A percentile compares a stretch with the other conserved stretches of the same genome.
phyloP scores from a whole-genome alignment of 495 filamentous ascomycete genomes.

The Schizothecium vesticola region DNA sequence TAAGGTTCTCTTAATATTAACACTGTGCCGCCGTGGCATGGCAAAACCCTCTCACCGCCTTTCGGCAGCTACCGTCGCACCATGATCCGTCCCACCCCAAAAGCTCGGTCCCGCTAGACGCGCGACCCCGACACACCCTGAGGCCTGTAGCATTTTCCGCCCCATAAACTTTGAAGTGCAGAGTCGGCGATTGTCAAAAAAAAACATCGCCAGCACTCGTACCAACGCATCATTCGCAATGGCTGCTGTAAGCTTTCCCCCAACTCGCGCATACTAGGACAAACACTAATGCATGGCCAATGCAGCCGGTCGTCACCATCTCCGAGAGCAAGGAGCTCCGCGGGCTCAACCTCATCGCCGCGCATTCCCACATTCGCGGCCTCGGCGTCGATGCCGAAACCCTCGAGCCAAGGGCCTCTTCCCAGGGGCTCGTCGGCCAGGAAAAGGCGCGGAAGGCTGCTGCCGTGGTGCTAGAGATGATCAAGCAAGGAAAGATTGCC shows the following conservation, averaged over 20 bases:
- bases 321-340: conserved; percentile 91
- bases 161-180: conserved; percentile 6
- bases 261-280: neutral
- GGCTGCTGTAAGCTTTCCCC: conserved; percentile 32
- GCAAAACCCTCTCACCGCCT: neutral
- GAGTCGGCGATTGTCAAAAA: neutral
- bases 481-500: conserved; percentile 96
- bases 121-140: neutral
- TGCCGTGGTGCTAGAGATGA: conserved; percentile 94
- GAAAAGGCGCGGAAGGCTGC: conserved; percentile 94
- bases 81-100: neutral
- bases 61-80: neutral
- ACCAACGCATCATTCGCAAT: conserved; percentile 19
- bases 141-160: conserved; percentile 11
- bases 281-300: conserved; percentile 1
- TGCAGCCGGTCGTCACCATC: conserved; percentile 82
- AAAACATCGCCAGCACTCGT: conserved; percentile 1
- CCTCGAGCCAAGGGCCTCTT: conserved; percentile 76
- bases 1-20: neutral
- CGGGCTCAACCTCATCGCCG: conserved; percentile 92
- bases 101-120: neutral
- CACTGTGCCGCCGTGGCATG: neutral
- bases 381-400: conserved; percentile 91
- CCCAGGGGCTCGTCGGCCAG: conserved; percentile 95
- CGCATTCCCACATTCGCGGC: conserved; percentile 95